Evolutionary conservation across 495 filamentous ascomycete genomes (phyloP), one percentile per base, ranked within the genome.

Genomic region (Hypoxylon lienhwacheense): DNA sequence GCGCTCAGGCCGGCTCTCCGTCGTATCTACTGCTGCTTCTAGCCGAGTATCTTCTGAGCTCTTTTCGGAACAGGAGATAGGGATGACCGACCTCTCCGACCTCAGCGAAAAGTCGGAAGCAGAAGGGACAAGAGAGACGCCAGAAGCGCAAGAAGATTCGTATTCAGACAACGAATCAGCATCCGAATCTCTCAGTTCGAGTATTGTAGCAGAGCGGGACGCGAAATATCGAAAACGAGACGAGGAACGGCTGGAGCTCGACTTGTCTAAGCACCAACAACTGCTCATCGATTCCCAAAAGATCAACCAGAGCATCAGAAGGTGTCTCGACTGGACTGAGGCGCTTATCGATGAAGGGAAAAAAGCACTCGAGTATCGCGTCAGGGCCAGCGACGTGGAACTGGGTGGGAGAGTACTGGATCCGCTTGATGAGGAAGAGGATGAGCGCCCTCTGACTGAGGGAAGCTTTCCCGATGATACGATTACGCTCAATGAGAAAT

Each of bases 261-360:
- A 99, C 68, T 78, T 99, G 8, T 80, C 85, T 4, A 90, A 89
- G 63, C 93, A 99, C 64, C 89, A 90, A 51, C 86, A 91, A 59
- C 74, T 97, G 1, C 80, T 98, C 3, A 70, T 88, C 16, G 91
- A 96, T 67, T 91, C 86, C 48, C 89, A 96, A 63, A 92, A 87
- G 68, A 89, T 97, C 73, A 97, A 97, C 66, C 87, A 93, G 61
- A 92, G 88, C 61, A 75, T 99, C 2, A 91, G 89, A 65, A 79
- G 90, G 20, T 99, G 93, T 66, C 75, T 95, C 16, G 81, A 80
- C 16, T 88, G 87, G 79, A 90, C 91, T 0, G 93, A 99, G 59
- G 85, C 87, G 51, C 77, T 99, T 28, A 96, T 99, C 61, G 84
- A 78, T 24, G 89, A 96, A 46, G 92, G 86, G 19, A 87, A 85